Conservation (phyloP, 2,329 filamentous ascomycete genomes). For the Scytalidium sp. region DNA sequence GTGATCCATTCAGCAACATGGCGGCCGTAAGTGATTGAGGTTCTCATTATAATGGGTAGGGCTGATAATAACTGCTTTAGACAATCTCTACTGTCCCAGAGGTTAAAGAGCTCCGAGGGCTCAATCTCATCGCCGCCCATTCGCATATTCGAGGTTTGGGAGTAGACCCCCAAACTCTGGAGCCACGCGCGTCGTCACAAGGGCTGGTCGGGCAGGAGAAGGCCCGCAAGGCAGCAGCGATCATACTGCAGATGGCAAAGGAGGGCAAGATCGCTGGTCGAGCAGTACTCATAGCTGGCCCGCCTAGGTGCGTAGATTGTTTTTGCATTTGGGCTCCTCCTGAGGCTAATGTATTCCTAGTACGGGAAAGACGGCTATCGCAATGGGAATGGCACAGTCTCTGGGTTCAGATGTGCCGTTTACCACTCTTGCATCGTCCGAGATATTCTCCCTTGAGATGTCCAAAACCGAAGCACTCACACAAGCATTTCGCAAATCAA, state of each 20-base stretch:
- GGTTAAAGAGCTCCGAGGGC: constrained; percentile 89
- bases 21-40: constrained; percentile 1
- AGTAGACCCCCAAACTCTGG: constrained; percentile 86
- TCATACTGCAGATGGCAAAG: constrained; percentile 98
- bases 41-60: background rate
- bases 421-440: constrained; percentile 90
- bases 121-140: constrained; percentile 97
- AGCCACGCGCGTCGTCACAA: constrained; percentile 81
- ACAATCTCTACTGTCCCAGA: constrained; percentile 83
- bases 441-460: constrained; percentile 99
- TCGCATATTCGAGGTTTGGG: constrained; percentile 96
- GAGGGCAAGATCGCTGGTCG: constrained; percentile 97
- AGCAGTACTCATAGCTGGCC: constrained; percentile 90
- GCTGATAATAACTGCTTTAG: constrained; percentile 29
- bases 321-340: background rate
- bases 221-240: constrained; percentile 91
- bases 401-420: constrained; percentile 93
- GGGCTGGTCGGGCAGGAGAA: constrained; percentile 95
- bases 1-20: constrained; percentile 1
- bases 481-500: constrained; percentile 98
- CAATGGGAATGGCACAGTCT: constrained; percentile 98
- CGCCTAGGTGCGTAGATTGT: constrained; percentile 63
- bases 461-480: constrained; percentile 98
- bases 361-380: constrained; percentile 97
- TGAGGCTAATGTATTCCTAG: constrained; percentile 38